Conservation (phyloP, 2,329 filamentous ascomycete genomes). For the Cadophora gregata region DNA sequence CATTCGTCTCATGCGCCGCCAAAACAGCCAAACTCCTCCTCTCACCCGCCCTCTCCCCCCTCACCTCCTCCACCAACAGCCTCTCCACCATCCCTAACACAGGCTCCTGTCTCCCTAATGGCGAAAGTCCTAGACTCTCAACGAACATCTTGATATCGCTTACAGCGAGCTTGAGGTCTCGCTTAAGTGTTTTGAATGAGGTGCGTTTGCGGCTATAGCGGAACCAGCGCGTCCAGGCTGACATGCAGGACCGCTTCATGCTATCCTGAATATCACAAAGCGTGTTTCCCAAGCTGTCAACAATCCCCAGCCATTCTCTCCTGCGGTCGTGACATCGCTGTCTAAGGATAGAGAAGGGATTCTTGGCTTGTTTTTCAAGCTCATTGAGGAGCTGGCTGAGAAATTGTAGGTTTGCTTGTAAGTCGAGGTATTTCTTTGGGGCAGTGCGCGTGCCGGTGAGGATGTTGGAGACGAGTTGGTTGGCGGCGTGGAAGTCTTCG, state of each 20-base stretch:
- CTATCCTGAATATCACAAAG: slow-evolving; percentile 17
- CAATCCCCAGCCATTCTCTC: slow-evolving; percentile 15
- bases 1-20: slow-evolving; percentile 7
- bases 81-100: slow-evolving; percentile 16
- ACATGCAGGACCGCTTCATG: not conserved
- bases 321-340: slow-evolving; percentile 18
- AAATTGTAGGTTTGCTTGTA: not conserved
- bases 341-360: slow-evolving; percentile 9
- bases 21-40: slow-evolving; percentile 3
- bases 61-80: slow-evolving; percentile 12
- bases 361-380: slow-evolving; percentile 13
- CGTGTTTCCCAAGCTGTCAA: slow-evolving; percentile 12
- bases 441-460: not conserved
- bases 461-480: not conserved
- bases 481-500: slow-evolving; percentile 7
- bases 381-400: slow-evolving; percentile 6
- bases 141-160: slow-evolving; percentile 19
- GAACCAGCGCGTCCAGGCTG: slow-evolving; percentile 1
- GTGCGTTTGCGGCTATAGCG: slow-evolving; percentile 2
- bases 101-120: slow-evolving; percentile 8
- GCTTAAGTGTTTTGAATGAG: slow-evolving; percentile 4
- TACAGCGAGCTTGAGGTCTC: slow-evolving; percentile 3
- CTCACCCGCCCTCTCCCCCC: slow-evolving; percentile 2
- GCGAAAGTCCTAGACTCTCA: slow-evolving; percentile 13
- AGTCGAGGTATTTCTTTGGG: slow-evolving; percentile 4